A percentile compares a stretch with the other conserved stretches of the same genome.
Evolutionary conservation across 495 filamentous ascomycete genomes (phyloP).

Genomic region (Tricharina praecox): DNA sequence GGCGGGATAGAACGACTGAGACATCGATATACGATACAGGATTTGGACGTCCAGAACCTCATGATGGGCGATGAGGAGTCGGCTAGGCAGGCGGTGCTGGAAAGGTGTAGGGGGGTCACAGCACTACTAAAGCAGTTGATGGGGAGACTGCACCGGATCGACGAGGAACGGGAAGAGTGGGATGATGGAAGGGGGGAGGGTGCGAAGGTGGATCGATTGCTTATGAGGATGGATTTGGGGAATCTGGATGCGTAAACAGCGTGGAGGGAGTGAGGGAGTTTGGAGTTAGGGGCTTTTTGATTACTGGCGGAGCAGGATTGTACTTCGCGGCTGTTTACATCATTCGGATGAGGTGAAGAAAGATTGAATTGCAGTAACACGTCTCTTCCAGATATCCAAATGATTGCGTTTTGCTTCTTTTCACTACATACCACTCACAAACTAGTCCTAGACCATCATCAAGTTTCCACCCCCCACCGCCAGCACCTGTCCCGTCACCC

Average conservation of each 20-base stretch:
- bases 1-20: constrained; percentile 49
- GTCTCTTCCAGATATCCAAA: too few species aligned
- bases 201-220: constrained; percentile 57
- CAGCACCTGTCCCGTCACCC: constrained; percentile 2
- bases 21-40: constrained; percentile 43
- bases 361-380: too few species aligned
- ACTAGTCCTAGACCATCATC: constrained; percentile 6
- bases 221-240: constrained; percentile 71
- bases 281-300: too few species aligned
- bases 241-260: constrained; percentile 8
- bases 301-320: too few species aligned
- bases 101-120: constrained; percentile 16
- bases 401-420: too few species aligned
- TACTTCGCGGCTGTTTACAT: too few species aligned
- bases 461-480: constrained; percentile 3
- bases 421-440: too few species aligned
- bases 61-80: constrained; percentile 17
- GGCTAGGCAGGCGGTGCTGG: constrained; percentile 1
- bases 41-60: constrained; percentile 21
- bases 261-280: constrained; percentile 2
- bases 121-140: constrained; percentile 13
- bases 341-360: too few species aligned
- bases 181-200: constrained; percentile 33
- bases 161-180: constrained; percentile 32
- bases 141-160: constrained; percentile 28